A percentile compares a stretch with the other conserved stretches of the same genome.
Conservation (phyloP, 805 yeast species). For the Lipomyces sp. region DNA sequence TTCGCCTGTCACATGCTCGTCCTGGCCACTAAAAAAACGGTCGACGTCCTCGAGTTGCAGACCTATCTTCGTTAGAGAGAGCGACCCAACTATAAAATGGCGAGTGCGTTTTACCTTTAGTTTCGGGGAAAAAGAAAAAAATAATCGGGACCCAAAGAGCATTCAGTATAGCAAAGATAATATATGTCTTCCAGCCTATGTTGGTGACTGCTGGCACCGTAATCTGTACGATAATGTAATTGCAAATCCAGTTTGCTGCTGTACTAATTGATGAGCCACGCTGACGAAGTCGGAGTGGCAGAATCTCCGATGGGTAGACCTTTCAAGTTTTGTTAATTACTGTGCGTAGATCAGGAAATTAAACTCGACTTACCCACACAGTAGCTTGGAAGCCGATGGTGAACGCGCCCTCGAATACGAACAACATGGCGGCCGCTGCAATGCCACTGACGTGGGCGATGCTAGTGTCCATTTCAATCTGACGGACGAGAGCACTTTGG, state of each 20-base stretch:
- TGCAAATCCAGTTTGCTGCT: constrained; percentile 26
- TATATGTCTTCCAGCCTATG: constrained; percentile 60
- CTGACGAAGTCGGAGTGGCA: constrained; percentile 19
- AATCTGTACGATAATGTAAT: constrained; percentile 45
- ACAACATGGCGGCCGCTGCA: constrained; percentile 32
- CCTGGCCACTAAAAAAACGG: background rate
- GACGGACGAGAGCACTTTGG: constrained; percentile 23
- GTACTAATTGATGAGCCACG: constrained; percentile 17
- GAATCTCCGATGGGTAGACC: constrained; percentile 20
- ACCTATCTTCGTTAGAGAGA: background rate
- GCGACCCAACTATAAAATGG: too few relatives aligned
- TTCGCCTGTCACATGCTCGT: too few relatives aligned
- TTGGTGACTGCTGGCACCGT: constrained; percentile 57
- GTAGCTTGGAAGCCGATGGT: constrained; percentile 29
- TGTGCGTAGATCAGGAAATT: too few relatives aligned
- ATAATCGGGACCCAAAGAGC: constrained; percentile 31
- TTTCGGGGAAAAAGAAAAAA: constrained; percentile 17
- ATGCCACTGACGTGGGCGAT: constrained; percentile 13
- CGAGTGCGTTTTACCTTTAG: background rate
- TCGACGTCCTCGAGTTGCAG: constrained; percentile 47
- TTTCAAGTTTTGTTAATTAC: too few relatives aligned
- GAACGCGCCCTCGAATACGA: constrained; percentile 27
- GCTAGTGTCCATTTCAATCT: constrained; percentile 22
- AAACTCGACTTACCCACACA: constrained; percentile 13
- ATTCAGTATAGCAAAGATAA: constrained; percentile 62